phyloP scores from a whole-genome alignment of 192 early-diverging fungal genomes.

The Entophlyctis luteolus region DNA sequence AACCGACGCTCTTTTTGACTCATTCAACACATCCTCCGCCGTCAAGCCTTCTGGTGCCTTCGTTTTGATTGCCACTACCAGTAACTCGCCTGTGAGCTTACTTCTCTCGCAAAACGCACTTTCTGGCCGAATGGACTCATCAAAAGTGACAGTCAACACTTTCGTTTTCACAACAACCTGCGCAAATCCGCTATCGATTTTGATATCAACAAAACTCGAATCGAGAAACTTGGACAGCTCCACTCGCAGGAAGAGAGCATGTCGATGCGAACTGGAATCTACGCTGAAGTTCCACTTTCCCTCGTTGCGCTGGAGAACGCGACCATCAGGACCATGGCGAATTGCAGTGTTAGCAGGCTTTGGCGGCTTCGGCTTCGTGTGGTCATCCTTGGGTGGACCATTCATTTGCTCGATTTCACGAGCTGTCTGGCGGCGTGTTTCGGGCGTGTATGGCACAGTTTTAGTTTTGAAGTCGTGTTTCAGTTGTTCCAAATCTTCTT shows the following conservation, averaged over 20 bases:
- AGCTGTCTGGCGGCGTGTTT: conserved; percentile 49
- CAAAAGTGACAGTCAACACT: conserved; percentile 48
- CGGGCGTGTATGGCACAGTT: conserved; percentile 45
- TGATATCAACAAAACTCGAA: conserved; percentile 49
- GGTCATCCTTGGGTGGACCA: conserved; percentile 1
- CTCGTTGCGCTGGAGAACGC: conserved; percentile 53
- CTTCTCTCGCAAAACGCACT: conserved; percentile 48
- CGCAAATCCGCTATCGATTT: conserved; percentile 39
- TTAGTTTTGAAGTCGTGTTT: conserved; percentile 44
- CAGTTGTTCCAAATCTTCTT: conserved; percentile 25
- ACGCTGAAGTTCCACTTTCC: conserved; percentile 46
- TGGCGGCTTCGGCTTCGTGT: conserved; percentile 10
- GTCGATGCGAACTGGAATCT: not conserved
- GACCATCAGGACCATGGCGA: conserved; percentile 36
- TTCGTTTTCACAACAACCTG: conserved; percentile 51
- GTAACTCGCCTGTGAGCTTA: conserved; percentile 40
- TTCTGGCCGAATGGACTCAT: conserved; percentile 37
- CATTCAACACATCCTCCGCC: not conserved
- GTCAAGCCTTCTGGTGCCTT: not conserved
- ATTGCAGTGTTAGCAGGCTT: conserved; percentile 14
- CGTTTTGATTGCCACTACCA: conserved; percentile 44
- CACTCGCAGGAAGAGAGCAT: conserved; percentile 28
- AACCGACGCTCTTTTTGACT: conserved; percentile 1
- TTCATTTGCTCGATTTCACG: conserved; percentile 45
- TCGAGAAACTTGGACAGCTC: conserved; percentile 52